Conservation (phyloP, 768 basidiomycete genomes). For the Termitomyces titanicus region DNA sequence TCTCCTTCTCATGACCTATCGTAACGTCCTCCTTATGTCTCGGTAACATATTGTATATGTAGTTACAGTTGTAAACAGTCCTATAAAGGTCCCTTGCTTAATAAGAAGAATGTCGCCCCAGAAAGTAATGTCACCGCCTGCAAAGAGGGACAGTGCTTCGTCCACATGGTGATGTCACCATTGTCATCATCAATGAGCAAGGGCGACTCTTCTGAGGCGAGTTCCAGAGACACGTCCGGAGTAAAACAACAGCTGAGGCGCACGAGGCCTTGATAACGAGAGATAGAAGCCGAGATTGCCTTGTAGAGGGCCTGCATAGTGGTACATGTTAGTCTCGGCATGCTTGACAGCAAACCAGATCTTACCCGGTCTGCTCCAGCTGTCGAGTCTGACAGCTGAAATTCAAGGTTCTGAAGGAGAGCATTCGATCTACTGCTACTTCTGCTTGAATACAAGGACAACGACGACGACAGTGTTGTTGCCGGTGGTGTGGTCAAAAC, state of each 20-base stretch:
- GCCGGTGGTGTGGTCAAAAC: slow-evolving; percentile 15
- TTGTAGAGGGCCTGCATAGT: slow-evolving; percentile 33
- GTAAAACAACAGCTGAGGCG: slow-evolving; percentile 22
- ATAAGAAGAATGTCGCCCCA: slow-evolving; percentile 15
- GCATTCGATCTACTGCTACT: slow-evolving; percentile 11
- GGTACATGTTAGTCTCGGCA: not conserved
- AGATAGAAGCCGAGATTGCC: slow-evolving; percentile 33
- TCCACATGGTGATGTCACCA: slow-evolving; percentile 20
- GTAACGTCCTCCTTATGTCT: too few relatives aligned
- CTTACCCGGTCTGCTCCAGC: slow-evolving; percentile 32
- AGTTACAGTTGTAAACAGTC: not conserved
- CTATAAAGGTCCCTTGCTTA: not conserved
- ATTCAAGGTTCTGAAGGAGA: slow-evolving; percentile 24
- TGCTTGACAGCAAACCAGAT: not conserved
- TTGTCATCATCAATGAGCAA: slow-evolving; percentile 12
- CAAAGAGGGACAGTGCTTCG: slow-evolving; percentile 24
- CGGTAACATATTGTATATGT: not conserved
- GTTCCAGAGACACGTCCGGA: slow-evolving; percentile 5
- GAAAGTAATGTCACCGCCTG: slow-evolving; percentile 24
- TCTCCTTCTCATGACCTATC: too few relatives aligned
- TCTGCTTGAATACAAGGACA: slow-evolving; percentile 20
- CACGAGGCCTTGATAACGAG: slow-evolving; percentile 35
- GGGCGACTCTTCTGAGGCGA: not conserved
- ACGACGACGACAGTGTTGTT: not conserved
- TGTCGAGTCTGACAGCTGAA: slow-evolving; percentile 24